Evolutionary conservation across 495 filamentous ascomycete species (phyloP), one percentile per base, ranked within the genome.

Genomic region (Talaromyces adpressus): DNA sequence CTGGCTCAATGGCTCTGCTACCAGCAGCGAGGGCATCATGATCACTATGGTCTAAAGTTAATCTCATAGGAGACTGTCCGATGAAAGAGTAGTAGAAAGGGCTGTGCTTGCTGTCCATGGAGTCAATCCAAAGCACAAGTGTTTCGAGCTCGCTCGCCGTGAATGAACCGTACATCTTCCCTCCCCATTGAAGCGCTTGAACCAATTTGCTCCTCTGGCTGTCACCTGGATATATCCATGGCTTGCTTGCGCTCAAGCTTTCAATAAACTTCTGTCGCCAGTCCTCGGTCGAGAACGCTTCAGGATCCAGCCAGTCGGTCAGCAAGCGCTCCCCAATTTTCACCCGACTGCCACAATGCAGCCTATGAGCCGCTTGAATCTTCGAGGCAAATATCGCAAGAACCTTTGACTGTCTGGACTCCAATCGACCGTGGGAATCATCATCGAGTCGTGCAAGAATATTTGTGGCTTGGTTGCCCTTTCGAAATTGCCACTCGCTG

Each of bases 111-210:
- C 20, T n/a, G 14, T 29, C 65, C 18, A 72, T 59, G 16, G 68
- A 62, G 60, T 76, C 64, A 62, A 82, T 80, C 80, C 78, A 82
- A 6, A 41, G 58, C 62, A 61, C 63, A 29, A 81, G 32, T 8
- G 66, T 67, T 4, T 67, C 67, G 49, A 79, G 68, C 62, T 82
- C 80, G 25, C 64, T 63, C 8, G 72, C 64, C 9, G 79, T 81
- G 65, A 82, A 81, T 12, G 78, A 68, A 0, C 81, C 79, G 65
- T 79, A 83, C 79, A 81, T 81, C 29, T 70, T 73, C 9, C 77
- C 80, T 25, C 71, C 73, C 81, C 77, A 81, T 8, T 47, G 51
- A 29, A 81, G 54, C 65, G 77, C 79, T 20, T 66, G 66, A 12
- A 79, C 63, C 25, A 81, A 63, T 57, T 65, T 69, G 63, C 76